Base-by-base conservation (phyloP, 352 stramenopile species). In the Phytopythium cucurbitacearum region DNA sequence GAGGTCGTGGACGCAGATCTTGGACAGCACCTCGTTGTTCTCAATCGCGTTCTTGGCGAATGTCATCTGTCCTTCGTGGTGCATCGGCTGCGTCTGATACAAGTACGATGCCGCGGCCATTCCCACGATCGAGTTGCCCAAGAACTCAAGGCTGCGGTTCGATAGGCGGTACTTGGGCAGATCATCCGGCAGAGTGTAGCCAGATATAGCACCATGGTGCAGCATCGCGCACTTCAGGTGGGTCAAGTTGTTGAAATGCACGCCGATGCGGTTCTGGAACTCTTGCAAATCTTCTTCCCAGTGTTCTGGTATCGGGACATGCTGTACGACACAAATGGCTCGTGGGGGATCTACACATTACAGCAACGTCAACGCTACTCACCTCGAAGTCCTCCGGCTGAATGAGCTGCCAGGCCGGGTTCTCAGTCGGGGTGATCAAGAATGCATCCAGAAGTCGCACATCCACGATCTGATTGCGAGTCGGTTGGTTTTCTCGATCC, bases 91-190 rank as follows among this genome's bases (percentile, higher is more conserved):
- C 32, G 61, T 61, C 58, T 87, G 76, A 56, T 85, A 87, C 11
- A 84, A 54, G 54, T 78, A 80, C 38, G 71, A 74, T 7, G 76
- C 56, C 15, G 70, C 64, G 4, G 62, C 64, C 56, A 80, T 71
- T 15, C 65, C 63, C 15, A 87, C 63, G 13, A 87, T 35, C 40
- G 76, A 76, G 62, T 87, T 73, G 7, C 76, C 76, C 7, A 87
- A 53, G 44, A 80, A 85, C 56, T 84, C 76, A 33, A 87, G 60
- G 46, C 71, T 80, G 34, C 76, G 71, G 51, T 87, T 87, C 44
- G 76, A 80, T 3, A 80, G 50, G 4, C 76, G 76, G 35, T 85
- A 69, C 7, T 60, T 46, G 4, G 59, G 57, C 11, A 83, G 60
- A 2, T 60, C 40, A 0, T 40, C 16, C 4, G 66, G 60, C 7